These are phyloP conservation scores for Nepenthes mirabilis DNA, from an alignment of 148 eudicot genomes.

Conservation along the genomic window DNA sequence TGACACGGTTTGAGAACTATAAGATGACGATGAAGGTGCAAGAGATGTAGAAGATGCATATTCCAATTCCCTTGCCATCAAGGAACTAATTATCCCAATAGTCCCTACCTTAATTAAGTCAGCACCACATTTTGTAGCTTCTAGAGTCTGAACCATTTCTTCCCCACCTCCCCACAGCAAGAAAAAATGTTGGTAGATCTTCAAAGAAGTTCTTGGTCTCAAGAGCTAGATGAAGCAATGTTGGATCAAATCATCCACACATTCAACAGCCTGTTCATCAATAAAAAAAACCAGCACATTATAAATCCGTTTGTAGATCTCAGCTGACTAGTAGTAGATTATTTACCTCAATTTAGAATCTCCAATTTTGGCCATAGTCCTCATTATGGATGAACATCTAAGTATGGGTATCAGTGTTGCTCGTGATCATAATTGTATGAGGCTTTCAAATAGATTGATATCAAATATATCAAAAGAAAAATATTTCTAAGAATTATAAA, in stretches of 20 bases:
- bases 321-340: no score
- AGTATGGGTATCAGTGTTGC: no score
- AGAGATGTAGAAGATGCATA: slow-evolving; percentile 21
- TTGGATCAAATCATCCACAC: background rate
- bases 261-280: slow-evolving; percentile 1
- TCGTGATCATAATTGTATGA: no score
- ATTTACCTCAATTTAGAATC: no score
- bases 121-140: slow-evolving; percentile 73
- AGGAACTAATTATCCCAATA: slow-evolving; percentile 56
- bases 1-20: slow-evolving; percentile 18
- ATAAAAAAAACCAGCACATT: background rate
- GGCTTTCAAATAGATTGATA: no score
- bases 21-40: slow-evolving; percentile 8
- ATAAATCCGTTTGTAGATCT: no score
- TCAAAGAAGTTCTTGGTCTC: background rate
- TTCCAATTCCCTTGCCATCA: slow-evolving; percentile 67
- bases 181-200: background rate
- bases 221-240: background rate
- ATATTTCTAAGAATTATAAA: no score
- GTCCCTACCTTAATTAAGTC: slow-evolving; percentile 82
- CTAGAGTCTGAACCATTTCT: slow-evolving; percentile 59
- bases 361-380: no score
- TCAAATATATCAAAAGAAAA: no score
- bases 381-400: no score
- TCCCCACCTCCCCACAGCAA: background rate